Base-by-base conservation (phyloP, 2,329 filamentous ascomycete species). In the Rutstroemia sp. region DNA sequence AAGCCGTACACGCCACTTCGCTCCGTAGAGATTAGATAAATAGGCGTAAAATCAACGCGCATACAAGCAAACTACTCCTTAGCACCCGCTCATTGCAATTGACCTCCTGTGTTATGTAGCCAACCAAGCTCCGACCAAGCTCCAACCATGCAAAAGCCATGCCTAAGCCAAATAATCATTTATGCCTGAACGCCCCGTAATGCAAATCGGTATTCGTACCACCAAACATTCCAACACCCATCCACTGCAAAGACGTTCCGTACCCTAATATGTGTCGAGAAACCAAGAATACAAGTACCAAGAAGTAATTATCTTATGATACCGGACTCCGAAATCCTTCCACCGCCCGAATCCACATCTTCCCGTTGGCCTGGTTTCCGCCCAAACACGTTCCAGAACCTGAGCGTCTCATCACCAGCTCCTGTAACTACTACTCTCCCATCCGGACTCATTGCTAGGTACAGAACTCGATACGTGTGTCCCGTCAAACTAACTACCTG, bases 301-400 rank as follows among this genome's bases (percentile, higher is more conserved):
- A 19, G 2, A n/a, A 34, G 47, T 19, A 27, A 44, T 76, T 71
- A 86, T 63, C 90, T 85, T 67, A 96, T 96, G 54, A 92, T 85
- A 51, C 87, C 87, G 88, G 88, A 94, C 70, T 90, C 88, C 44
- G 85, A 82, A 57, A 94, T 77, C 21, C 62, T 80, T 80, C 76
- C 76, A 12, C 79, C 75, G 42, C 71, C 74, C 57, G 85, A 81
- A 63, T 86, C 84, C 45, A 87, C 86, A 58, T 87, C 86, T 60
- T 85, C 79, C 56, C 78, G 77, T 58, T 82, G 79, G 25, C 87
- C 86, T 27, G 88, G 85, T 67, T 90, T 87, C 68, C 87, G 86
- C 59, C 89, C 90, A 74, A 99, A 99, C 2, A 94, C 87, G 58
- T 94, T 94, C 94, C 94, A 99, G 74, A 99, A 99, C 45, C 94